Conservation (phyloP, 78 protist species). For the Salpingoeca rosetta region DNA sequence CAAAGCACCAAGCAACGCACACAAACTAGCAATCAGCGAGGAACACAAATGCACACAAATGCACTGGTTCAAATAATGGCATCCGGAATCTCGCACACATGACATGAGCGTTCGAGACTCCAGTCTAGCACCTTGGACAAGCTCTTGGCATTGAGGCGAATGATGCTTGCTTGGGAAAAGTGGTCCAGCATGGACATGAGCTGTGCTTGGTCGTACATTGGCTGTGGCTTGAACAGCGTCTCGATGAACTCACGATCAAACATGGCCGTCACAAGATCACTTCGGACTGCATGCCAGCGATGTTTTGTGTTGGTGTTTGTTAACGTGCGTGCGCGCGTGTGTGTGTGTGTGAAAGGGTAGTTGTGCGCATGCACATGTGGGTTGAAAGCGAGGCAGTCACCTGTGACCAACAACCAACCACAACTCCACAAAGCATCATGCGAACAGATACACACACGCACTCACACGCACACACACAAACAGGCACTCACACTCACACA, state of each 20-base stretch:
- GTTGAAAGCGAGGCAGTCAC: too few species aligned
- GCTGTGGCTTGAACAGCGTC: neutral
- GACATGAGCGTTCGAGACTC: too few species aligned
- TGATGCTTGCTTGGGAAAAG: neutral
- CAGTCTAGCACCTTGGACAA: neutral
- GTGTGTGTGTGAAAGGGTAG: too few species aligned
- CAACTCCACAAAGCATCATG: neutral
- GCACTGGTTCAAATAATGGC: too few species aligned
- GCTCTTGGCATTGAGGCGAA: neutral
- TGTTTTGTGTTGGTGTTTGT: too few species aligned
- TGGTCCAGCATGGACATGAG: neutral
- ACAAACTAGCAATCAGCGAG: neutral
- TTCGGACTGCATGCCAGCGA: neutral
- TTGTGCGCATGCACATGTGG: too few species aligned
- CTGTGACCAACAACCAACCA: too few species aligned
- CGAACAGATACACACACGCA: too few species aligned
- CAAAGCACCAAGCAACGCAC: neutral
- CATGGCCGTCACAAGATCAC: neutral
- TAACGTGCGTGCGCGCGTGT: too few species aligned
- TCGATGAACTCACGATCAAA: neutral
- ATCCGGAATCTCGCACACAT: too few species aligned
- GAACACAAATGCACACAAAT: neutral
- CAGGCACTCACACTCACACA: too few species aligned
- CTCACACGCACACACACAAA: too few species aligned
- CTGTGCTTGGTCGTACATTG: neutral